Evolutionary conservation across 2,329 filamentous ascomycete species (phyloP).

Genomic region (Teratosphaeria viscida): DNA sequence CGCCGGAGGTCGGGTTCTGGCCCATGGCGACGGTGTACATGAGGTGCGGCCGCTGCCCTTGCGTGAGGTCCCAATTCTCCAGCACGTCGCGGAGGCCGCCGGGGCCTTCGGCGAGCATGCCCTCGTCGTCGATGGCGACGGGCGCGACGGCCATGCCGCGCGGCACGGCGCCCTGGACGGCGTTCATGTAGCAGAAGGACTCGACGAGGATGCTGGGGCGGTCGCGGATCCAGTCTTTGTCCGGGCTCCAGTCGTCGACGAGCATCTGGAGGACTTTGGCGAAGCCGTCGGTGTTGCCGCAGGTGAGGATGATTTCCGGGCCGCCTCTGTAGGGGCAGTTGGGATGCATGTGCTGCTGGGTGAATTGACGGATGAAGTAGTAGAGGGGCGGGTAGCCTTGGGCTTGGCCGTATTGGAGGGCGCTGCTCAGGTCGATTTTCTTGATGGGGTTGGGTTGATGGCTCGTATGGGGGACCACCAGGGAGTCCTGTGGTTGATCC

Average conservation of each 20-base stretch:
- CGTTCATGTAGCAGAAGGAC: slow-evolving; percentile 70
- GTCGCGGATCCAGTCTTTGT: slow-evolving; percentile 54
- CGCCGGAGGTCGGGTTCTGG: slow-evolving; percentile 76
- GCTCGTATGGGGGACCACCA: slow-evolving; percentile 63
- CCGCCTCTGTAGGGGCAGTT: slow-evolving; percentile 68
- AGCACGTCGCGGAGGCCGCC: slow-evolving; percentile 70
- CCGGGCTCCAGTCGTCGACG: slow-evolving; percentile 62
- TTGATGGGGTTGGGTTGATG: slow-evolving; percentile 47
- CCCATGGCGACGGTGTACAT: slow-evolving; percentile 91
- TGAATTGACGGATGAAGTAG: slow-evolving; percentile 69
- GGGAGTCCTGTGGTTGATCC: slow-evolving; percentile 26
- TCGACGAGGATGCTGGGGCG: slow-evolving; percentile 72
- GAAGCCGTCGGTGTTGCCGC: slow-evolving; percentile 78
- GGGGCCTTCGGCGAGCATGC: slow-evolving; percentile 64
- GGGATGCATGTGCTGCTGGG: slow-evolving; percentile 65
- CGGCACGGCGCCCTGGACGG: slow-evolving; percentile 56
- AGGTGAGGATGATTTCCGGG: slow-evolving; percentile 67
- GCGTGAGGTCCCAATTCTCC: slow-evolving; percentile 66
- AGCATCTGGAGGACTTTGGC: slow-evolving; percentile 67
- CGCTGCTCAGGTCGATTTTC: slow-evolving; percentile 71
- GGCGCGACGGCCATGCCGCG: slow-evolving; percentile 62
- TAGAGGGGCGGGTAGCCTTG: slow-evolving; percentile 71
- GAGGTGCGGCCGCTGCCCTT: slow-evolving; percentile 67
- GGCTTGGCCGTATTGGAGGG: slow-evolving; percentile 78
- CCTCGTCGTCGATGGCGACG: slow-evolving; percentile 65